Evolutionary conservation across 192 early-diverging fungal genomes (phyloP).

Genomic region (Tieghemiomyces parasiticus): DNA sequence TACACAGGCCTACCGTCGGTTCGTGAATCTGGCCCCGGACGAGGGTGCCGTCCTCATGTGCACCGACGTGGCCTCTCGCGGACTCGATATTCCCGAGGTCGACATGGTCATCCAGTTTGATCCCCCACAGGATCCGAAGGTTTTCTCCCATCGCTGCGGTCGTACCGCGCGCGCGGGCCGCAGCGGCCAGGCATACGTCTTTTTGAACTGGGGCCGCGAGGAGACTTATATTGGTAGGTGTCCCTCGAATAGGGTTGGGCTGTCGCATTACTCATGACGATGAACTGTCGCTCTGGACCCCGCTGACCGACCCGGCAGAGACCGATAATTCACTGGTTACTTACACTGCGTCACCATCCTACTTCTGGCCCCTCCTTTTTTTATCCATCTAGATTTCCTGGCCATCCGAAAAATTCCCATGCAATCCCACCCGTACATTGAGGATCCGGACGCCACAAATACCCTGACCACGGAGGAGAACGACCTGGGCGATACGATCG

Average conservation of each 20-base stretch:
- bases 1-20: conserved; percentile 61
- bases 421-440: conserved; percentile 26
- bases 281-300: too few relatives aligned
- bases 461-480: conserved; percentile 17
- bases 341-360: too few relatives aligned
- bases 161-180: conserved; percentile 82
- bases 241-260: not conserved
- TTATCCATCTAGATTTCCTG: conserved; percentile 66
- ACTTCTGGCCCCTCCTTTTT: too few relatives aligned
- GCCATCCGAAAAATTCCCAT: conserved; percentile 82
- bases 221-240: conserved; percentile 64
- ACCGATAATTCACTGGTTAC: too few relatives aligned
- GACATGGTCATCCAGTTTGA: conserved; percentile 92
- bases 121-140: conserved; percentile 90
- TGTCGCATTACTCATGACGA: not conserved
- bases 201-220: conserved; percentile 65
- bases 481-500: conserved; percentile 3
- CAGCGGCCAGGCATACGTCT: conserved; percentile 71
- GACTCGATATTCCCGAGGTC: conserved; percentile 90
- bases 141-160: conserved; percentile 90
- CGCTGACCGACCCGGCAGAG: too few relatives aligned
- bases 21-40: conserved; percentile 41
- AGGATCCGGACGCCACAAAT: conserved; percentile 17
- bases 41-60: conserved; percentile 68
- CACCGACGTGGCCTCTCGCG: conserved; percentile 92